phyloP scores from a whole-genome alignment of 352 stramenopile genomes.

The Pythium grandisporangium region DNA sequence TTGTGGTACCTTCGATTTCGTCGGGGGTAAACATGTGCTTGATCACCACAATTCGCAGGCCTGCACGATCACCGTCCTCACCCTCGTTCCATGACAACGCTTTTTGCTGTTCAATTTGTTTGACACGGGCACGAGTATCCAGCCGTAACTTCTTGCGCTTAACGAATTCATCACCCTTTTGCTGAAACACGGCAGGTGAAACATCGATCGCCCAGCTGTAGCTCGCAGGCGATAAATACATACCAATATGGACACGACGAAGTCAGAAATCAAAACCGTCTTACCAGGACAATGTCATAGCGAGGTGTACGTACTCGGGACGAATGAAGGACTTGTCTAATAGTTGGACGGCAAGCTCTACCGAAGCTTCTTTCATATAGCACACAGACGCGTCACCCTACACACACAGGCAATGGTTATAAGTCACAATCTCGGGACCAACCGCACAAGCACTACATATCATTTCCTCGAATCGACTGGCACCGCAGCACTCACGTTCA shows the following conservation, averaged over 20 bases:
- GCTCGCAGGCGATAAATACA: slow-evolving; percentile 3
- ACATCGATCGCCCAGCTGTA: slow-evolving; percentile 67
- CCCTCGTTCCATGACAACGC: slow-evolving; percentile 94
- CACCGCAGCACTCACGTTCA: slow-evolving; percentile 66
- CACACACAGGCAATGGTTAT: too few relatives aligned
- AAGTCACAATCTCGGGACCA: too few relatives aligned
- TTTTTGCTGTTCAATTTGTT: slow-evolving; percentile 84
- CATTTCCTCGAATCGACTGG: neutral
- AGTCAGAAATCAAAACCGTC: too few relatives aligned
- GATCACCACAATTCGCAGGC: slow-evolving; percentile 94
- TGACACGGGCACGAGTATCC: slow-evolving; percentile 76
- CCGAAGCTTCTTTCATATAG: slow-evolving; percentile 93
- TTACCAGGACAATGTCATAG: too few relatives aligned
- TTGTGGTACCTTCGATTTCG: slow-evolving; percentile 59
- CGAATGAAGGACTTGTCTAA: slow-evolving; percentile 87
- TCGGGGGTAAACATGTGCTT: slow-evolving; percentile 93
- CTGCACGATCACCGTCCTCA: slow-evolving; percentile 86
- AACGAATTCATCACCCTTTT: slow-evolving; percentile 76
- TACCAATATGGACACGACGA: too few relatives aligned
- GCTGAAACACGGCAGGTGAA: slow-evolving; percentile 79
- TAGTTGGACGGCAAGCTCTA: slow-evolving; percentile 92
- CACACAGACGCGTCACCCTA: slow-evolving; percentile 93
- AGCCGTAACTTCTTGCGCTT: slow-evolving; percentile 77
- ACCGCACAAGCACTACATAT: neutral
- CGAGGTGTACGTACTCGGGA: slow-evolving; percentile 63